Base-by-base conservation (phyloP, 495 filamentous ascomycete genomes). In the Wilcoxina mikolae region DNA sequence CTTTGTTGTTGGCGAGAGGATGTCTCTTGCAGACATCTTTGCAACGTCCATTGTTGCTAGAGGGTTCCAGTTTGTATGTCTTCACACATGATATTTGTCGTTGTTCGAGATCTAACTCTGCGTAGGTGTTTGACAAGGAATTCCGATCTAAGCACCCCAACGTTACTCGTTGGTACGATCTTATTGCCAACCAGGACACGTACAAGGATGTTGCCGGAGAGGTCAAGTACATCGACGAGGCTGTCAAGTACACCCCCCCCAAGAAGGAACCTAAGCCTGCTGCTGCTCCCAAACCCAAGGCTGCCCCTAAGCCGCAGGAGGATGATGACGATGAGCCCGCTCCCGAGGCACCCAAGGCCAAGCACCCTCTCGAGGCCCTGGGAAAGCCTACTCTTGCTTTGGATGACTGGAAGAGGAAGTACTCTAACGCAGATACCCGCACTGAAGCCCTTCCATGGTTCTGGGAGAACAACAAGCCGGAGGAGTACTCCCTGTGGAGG, bases 341-440 rank as follows among this genome's bases (percentile, higher is more conserved):
- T 25, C 73, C 76, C 57, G 81, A 77, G 27, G 78, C 79, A 43
- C 85, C 87, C 60, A 95, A 94, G 78, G 73, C 87, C 61, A 96
- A 99, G 81, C 91, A 99, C 75, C 91, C 91, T 56, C 77, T 94
- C 58, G 91, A 94, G 71, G 75, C 79, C 61, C 82, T 96, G 33
- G 80, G 81, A 57, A 83, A 79, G 69, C 77, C 93, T 42, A 81
- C 80, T 47, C 73, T 96, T 65, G 73, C 79, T 58, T 78, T 96
- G 52, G 91, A 99, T 66, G 91, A 99, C 68, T 94, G 83, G 85
- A 99, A 99, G 82, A 87, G 89, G 64, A 80, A 84, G 70, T 99
- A 95, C 82, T 96, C 93, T 65, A 99, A 99, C 79, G 76, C 83
- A 59, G 90, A 96, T 44, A 89, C 85, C 54, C 86, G 84, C 42